Percentiles rank a stretch among this genome's conserved stretches.
phyloP scores from a whole-genome alignment of 1,284 basidiomycete species.

The Malassezia arunalokei region DNA sequence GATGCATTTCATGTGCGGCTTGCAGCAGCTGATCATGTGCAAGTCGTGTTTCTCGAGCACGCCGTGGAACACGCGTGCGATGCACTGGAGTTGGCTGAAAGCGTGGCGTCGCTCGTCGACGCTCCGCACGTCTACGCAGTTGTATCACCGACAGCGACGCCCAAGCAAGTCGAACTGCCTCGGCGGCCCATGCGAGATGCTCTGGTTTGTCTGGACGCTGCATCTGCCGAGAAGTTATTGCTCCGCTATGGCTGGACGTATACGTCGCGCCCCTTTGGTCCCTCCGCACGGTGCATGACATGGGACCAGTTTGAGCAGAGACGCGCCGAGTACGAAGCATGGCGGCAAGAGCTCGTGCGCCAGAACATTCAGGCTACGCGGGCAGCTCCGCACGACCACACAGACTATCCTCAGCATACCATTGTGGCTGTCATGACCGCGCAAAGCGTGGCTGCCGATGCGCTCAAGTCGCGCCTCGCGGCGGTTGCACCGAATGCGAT shows the following conservation, averaged over 20 bases:
- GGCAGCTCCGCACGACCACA: neutral
- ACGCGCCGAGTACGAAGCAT: constrained; percentile 4
- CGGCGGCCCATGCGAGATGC: neutral
- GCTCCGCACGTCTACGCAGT: neutral
- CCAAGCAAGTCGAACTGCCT: too few species aligned
- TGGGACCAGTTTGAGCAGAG: neutral
- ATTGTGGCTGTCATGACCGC: neutral
- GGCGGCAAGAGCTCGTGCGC: constrained; percentile 4
- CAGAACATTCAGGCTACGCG: constrained; percentile 1
- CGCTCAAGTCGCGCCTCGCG: constrained; percentile 5
- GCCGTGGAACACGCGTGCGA: neutral
- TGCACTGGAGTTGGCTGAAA: neutral
- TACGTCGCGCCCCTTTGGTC: neutral
- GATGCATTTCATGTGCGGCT: neutral
- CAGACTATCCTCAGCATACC: neutral
- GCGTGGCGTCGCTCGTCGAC: neutral
- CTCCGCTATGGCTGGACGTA: neutral
- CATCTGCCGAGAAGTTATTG: neutral
- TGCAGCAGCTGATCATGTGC: neutral
- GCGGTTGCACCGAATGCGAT: neutral
- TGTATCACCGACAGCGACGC: neutral
- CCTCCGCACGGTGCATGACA: neutral
- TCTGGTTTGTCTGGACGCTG: constrained; percentile 1
- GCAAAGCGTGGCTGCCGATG: neutral
- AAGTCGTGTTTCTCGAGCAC: constrained; percentile 8